These are phyloP conservation scores for Colletotrichum sp. DNA, from an alignment of 2,329 filamentous ascomycete genomes.

Conservation along the genomic window DNA sequence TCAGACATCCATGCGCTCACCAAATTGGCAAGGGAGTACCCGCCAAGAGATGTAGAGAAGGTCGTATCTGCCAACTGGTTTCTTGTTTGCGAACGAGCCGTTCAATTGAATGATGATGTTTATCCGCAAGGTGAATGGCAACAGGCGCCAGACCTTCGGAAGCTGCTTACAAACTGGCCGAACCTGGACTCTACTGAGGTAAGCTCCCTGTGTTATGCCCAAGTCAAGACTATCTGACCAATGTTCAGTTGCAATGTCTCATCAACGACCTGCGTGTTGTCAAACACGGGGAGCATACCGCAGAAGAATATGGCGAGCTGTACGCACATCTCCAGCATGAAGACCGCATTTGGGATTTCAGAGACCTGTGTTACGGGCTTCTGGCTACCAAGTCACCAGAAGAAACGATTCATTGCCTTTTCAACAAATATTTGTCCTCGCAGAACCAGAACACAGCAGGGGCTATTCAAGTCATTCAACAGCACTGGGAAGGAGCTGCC, in stretches of 20 bases:
- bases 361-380: neutral
- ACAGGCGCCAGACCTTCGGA: neutral
- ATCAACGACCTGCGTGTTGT: neutral
- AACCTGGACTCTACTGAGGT: neutral
- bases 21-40: neutral
- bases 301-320: neutral
- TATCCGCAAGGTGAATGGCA: fast-evolving
- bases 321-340: neutral
- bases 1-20: neutral
- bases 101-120: neutral
- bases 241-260: neutral
- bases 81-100: neutral
- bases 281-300: neutral
- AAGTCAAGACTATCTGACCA: too few relatives aligned
- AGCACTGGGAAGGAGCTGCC: neutral
- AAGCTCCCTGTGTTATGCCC: fast-evolving
- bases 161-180: neutral
- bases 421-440: fast-evolving
- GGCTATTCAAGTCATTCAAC: fast-evolving
- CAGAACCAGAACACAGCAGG: fast-evolving
- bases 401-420: neutral
- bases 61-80: neutral
- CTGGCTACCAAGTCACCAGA: fast-evolving
- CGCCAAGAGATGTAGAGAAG: fast-evolving
- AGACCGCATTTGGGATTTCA: neutral